These are phyloP conservation scores for Cordyceps javanica DNA, from an alignment of 2,329 filamentous ascomycete species.

Conservation along the genomic window DNA sequence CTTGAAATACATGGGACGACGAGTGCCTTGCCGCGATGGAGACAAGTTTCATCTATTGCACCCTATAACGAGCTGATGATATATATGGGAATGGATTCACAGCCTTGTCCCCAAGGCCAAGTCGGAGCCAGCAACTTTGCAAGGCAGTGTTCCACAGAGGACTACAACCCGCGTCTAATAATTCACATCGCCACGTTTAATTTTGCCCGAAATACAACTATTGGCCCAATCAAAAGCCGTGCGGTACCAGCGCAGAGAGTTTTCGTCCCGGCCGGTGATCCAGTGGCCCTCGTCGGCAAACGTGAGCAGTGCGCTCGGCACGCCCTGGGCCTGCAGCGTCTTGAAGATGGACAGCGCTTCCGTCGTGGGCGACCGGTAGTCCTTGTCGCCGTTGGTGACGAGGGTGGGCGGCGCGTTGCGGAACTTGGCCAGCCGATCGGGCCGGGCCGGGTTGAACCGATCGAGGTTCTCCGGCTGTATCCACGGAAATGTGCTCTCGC, in stretches of 20 bases:
- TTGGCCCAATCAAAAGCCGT: constrained; percentile 64
- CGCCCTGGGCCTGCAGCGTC: constrained; percentile 59
- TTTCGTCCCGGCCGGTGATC: constrained; percentile 59
- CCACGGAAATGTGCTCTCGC: constrained; percentile 39
- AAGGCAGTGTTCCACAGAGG: neutral
- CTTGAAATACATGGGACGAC: too few relatives aligned
- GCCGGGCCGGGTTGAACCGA: constrained; percentile 44
- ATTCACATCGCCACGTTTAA: constrained; percentile 16
- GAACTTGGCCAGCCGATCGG: constrained; percentile 51
- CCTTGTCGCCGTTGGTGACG: constrained; percentile 64
- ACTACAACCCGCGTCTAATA: constrained; percentile 10
- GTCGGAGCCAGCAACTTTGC: too few relatives aligned
- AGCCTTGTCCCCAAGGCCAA: too few relatives aligned
- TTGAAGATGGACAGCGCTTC: constrained; percentile 66
- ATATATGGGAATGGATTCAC: too few relatives aligned
- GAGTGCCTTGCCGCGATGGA: too few relatives aligned
- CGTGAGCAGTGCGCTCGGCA: constrained; percentile 63
- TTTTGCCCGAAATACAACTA: constrained; percentile 30
- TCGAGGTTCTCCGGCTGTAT: constrained; percentile 38
- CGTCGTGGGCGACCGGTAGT: constrained; percentile 48
- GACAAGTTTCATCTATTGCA: too few relatives aligned
- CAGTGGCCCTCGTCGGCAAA: constrained; percentile 71
- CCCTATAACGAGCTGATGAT: too few relatives aligned
- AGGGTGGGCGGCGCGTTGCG: constrained; percentile 57
- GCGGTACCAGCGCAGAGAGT: constrained; percentile 61